A percentile compares a stretch with the other conserved stretches of the same genome.
Evolutionary conservation across 768 basidiomycete genomes (phyloP).

Genomic region (Pisolithus orientalis): DNA sequence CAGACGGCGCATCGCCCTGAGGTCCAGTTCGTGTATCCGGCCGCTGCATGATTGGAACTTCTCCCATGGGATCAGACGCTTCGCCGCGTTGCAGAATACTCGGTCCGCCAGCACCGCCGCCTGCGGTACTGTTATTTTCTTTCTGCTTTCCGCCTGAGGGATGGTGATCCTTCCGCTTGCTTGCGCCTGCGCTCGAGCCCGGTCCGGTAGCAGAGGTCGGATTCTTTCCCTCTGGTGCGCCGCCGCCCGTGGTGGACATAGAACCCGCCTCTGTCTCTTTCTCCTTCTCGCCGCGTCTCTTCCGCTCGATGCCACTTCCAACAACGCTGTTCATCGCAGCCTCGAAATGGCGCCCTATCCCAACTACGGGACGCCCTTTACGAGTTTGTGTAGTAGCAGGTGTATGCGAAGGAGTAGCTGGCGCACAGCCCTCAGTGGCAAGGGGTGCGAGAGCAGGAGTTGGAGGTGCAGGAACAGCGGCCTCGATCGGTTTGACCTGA

Average conservation of each 20-base stretch:
- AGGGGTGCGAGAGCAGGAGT: background rate
- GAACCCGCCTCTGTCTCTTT: conserved; percentile 19
- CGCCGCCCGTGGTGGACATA: background rate
- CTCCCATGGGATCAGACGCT: conserved; percentile 2
- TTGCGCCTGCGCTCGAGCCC: background rate
- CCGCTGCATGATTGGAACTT: conserved; percentile 1
- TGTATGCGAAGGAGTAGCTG: conserved; percentile 4
- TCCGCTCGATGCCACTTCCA: conserved; percentile 26
- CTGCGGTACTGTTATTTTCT: conserved; percentile 3
- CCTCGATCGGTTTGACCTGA: background rate
- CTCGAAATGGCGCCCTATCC: conserved; percentile 63
- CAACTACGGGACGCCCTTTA: conserved; percentile 52
- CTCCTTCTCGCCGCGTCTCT: conserved; percentile 24
- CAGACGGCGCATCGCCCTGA: background rate
- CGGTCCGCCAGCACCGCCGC: conserved; percentile 3
- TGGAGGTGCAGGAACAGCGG: background rate
- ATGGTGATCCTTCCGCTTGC: background rate
- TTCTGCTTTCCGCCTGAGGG: conserved; percentile 10
- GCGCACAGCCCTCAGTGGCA: background rate
- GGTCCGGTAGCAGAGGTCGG: background rate
- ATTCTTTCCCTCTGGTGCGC: background rate
- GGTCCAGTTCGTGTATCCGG: conserved; percentile 3
- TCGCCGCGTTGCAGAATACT: conserved; percentile 24
- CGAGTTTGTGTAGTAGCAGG: conserved; percentile 23
- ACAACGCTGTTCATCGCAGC: conserved; percentile 60